Evolutionary conservation across 495 filamentous ascomycete species (phyloP), one percentile per base, ranked within the genome.

Genomic region (Hypoxylon intermedium): DNA sequence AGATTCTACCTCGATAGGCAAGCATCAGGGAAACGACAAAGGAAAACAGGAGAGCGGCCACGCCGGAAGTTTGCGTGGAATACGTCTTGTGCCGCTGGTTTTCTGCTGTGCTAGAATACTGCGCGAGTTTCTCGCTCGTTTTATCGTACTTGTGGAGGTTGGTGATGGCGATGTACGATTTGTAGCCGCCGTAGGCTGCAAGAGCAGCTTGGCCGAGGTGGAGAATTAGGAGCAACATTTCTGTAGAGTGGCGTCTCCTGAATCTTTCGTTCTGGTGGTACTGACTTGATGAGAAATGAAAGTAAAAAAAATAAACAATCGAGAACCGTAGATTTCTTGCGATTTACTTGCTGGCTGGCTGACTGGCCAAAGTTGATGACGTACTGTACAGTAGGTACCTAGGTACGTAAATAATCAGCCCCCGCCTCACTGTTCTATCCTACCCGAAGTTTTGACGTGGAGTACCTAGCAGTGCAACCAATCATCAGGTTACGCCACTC

Each of bases 121-220:
- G 60, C 2, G 79, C 79, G 1, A 76, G 72, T 37, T 72, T 76
- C 48, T 79, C 67, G 23, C 60, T 63, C 18, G 68, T 65, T 19
- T 72, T 54, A 55, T 81, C 76, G 63, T 80, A 80, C 24, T 71
- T 65, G 3, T 48, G 72, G 0, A 80, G 67, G 28, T 75, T 74
- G 34, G 54, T 71, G 60, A 80, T 80, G 54, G 75, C 74, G 23
- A 67, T 53, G 66, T 74, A 78, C 31, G 74, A 79, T 48, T 63
- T 58, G 23, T 34, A 34, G 15, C 52, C 67, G 50, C 67, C 56
- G 31, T 62, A 72, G 11, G 58, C 40, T 18, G 65, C 60, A 1
- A 68, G 23, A 19, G 34, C 46, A 16, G 44, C 53, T 26, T 62
- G 63, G 3, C 44, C 47, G 11, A 66, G n/a, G 16, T 62, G 58